Percentiles rank a stretch among this genome's conserved stretches.
phyloP scores from a whole-genome alignment of 108 stramenopile species.

The Pseudonitzschia pungens region DNA sequence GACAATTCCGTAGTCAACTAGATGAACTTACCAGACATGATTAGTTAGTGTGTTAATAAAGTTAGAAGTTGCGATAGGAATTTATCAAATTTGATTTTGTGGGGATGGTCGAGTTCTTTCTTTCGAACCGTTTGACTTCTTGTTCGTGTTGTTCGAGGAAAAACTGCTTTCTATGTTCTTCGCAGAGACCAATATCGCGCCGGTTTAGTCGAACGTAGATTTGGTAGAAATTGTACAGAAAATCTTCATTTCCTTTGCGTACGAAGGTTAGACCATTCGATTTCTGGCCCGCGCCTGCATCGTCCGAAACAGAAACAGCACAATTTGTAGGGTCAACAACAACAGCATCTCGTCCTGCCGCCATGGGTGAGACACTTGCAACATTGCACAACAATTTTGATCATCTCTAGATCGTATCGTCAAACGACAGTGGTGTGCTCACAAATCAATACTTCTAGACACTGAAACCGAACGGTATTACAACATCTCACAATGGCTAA shows the following conservation, averaged over 20 bases:
- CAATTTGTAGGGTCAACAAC: background rate
- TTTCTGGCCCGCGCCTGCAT: background rate
- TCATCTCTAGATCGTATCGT: too few relatives aligned
- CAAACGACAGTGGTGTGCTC: background rate
- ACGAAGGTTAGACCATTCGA: background rate
- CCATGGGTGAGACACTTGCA: too few relatives aligned
- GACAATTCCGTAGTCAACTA: too few relatives aligned
- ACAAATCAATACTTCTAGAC: background rate
- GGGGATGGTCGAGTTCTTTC: background rate
- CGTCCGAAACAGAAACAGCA: background rate
- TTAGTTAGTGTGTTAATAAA: slow-evolving; percentile 2
- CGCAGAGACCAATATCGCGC: background rate
- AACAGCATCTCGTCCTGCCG: background rate
- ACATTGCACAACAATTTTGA: too few relatives aligned
- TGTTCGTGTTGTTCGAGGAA: background rate
- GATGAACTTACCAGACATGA: slow-evolving; percentile 3
- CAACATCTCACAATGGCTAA: slow-evolving; percentile 50
- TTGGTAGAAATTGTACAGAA: background rate
- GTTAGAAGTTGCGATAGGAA: too few relatives aligned
- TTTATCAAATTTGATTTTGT: background rate
- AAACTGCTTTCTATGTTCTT: background rate
- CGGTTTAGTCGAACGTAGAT: background rate
- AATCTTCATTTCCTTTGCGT: background rate
- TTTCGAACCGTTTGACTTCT: background rate
- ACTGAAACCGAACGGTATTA: background rate